Evolutionary conservation across 495 filamentous ascomycete genomes (phyloP), one percentile per base, ranked within the genome.

Genomic region (Filosporella fistucella): DNA sequence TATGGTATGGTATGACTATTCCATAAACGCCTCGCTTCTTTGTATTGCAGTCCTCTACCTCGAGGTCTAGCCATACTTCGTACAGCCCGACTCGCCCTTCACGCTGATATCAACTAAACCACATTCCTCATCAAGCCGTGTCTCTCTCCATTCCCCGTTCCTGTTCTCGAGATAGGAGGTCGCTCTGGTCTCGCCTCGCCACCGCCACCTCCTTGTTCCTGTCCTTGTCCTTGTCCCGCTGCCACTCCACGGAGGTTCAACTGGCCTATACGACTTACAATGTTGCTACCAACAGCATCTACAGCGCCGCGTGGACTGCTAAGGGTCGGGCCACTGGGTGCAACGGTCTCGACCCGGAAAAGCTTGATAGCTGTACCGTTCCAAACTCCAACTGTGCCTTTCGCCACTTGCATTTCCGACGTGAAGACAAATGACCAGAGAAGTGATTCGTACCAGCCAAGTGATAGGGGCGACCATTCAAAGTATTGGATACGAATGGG

Each of bases 341-440:
- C 85, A 21, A 82, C 84, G 58, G 95, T 86, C 62, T 96, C 89
- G 11, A 98, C 91, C 44, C 76, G 82, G 69, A 98, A 97, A 14
- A 98, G 71, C 58, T 84, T 84, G 59, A 98, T 89, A 1, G 67
- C 66, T 4, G 94, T 97, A 14, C 88, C 85, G 55, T 95, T 96
- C 93, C 93, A 98, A 2, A 97, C 82, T 13, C 93, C 91, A n/a
- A 89, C 84, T 1, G 86, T 91, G 24, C 93, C 93, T 63, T 82
- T 88, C 1, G 84, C 75, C 3, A 95, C 84, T 36, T 89, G 78
- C 80, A 95, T 88, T 65, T 98, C 93, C 52, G 80, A 82, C 23
- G 83, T 77, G 66, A 96, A 98, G 53, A 96, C 81, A 65, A 96
- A 90, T n/a, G 88, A 82, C 93, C 93, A 98, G 6, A 98, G 77